phyloP scores from a whole-genome alignment of 179 eudicot genomes.

The Heliamphora pulchella region DNA sequence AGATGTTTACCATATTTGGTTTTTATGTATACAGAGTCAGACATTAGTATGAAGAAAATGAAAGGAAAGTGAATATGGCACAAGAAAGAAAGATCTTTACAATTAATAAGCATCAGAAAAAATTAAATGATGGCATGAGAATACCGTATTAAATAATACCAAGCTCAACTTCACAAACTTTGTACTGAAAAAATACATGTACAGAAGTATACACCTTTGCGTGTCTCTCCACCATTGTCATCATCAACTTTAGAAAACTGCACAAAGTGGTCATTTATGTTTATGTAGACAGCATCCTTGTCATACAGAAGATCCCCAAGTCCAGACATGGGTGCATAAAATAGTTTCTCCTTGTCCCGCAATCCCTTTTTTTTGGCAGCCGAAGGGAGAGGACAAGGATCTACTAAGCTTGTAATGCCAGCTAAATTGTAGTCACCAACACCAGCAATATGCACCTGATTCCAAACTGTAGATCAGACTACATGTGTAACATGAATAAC shows the following conservation, averaged over 20 bases:
- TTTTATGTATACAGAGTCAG: not conserved
- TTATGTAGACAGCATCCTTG: constrained; percentile 89
- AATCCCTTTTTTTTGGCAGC: constrained; percentile 97
- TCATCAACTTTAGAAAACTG: constrained; percentile 76
- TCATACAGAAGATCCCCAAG: constrained; percentile 90
- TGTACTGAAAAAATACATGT: not conserved
- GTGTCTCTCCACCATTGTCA: constrained; percentile 32
- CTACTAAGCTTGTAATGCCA: constrained; percentile 66
- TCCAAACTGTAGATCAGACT: constrained; percentile 11
- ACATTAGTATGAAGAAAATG: not conserved
- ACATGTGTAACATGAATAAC: not conserved
- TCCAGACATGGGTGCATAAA: constrained; percentile 99
- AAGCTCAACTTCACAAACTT: not conserved
- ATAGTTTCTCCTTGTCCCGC: constrained; percentile 89
- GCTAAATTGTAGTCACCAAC: constrained; percentile 80
- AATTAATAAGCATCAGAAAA: not conserved
- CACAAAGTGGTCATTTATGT: constrained; percentile 82
- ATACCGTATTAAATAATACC: not conserved
- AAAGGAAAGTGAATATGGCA: constrained; percentile 2
- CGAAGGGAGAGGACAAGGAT: constrained; percentile 97
- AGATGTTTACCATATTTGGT: not conserved
- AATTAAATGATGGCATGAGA: too few relatives aligned
- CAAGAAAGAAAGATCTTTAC: not conserved
- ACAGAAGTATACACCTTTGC: constrained; percentile 33
- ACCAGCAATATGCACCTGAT: constrained; percentile 92